Evolutionary conservation across 371 early-diverging fungal genomes (phyloP).

Genomic region (Mucor saturninus): DNA sequence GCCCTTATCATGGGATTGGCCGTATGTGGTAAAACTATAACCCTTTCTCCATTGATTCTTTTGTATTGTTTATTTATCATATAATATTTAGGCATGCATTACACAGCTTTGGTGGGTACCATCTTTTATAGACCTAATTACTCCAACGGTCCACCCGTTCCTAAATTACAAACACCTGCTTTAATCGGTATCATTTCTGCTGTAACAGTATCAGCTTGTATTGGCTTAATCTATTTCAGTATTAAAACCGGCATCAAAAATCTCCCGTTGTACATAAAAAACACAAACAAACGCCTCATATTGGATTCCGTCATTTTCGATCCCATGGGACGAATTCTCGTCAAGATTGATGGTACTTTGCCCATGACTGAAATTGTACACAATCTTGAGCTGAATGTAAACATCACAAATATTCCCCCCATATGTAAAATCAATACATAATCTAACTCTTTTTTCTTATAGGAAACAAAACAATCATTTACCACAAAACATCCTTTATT

Average conservation of each 20-base stretch:
- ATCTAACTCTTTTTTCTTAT: background rate
- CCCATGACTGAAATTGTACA: constrained; percentile 39
- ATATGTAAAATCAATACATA: too few species aligned
- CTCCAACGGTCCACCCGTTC: constrained; percentile 29
- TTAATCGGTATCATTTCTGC: constrained; percentile 48
- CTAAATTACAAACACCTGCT: constrained; percentile 35
- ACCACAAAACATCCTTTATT: constrained; percentile 34
- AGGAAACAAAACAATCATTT: constrained; percentile 18
- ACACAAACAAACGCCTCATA: constrained; percentile 32
- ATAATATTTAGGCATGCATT: constrained; percentile 48
- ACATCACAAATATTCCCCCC: background rate
- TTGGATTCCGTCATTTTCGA: constrained; percentile 46
- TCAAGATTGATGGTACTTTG: constrained; percentile 47
- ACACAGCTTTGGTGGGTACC: constrained; percentile 50
- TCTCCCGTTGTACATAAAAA: constrained; percentile 16
- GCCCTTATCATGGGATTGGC: constrained; percentile 52
- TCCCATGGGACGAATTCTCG: constrained; percentile 39
- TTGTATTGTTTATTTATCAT: too few species aligned
- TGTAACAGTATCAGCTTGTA: constrained; percentile 41
- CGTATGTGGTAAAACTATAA: constrained; percentile 41
- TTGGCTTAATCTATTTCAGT: constrained; percentile 34
- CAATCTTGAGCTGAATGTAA: constrained; percentile 32
- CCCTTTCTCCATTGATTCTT: background rate
- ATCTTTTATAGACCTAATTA: constrained; percentile 29
- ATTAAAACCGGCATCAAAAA: constrained; percentile 20